Evolutionary conservation across 2,329 filamentous ascomycete genomes (phyloP), one percentile per base, ranked within the genome.

Genomic region (Capronia epimyces): DNA sequence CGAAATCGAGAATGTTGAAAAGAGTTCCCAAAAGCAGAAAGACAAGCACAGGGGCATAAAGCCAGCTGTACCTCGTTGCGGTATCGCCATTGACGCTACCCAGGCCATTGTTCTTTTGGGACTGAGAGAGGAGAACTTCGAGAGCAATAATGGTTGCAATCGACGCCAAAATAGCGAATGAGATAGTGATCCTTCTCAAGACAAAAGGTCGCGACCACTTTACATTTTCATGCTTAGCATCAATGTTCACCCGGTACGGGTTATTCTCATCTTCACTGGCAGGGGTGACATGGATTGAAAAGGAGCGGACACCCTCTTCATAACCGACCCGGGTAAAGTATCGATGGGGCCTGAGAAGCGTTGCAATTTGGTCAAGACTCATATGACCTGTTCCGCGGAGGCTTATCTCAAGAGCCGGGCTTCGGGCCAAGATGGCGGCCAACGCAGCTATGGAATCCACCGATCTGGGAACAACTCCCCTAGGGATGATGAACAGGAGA

Each of bases 11-110:
- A n/a, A 54, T 27, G 43, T 55, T 57, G 52, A 57, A 59, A 7
- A 56, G 43, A 3, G 56, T 57, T 15, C 51, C 54, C 15, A 57
- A 24, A 15, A 59, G 40, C n/a, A 59, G 25, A 25, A 59, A 52
- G 5, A 59, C 45, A 10, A 59, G 24, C 4, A 56, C 50, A 58
- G 49, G 64, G 9, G 64, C 56, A 29, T 65, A 66, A 6, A 55
- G 43, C 55, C 55, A 57, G n/a, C 45, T 49, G 29, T 57, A 57
- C 31, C 55, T 49, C 3, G 44, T 57, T n/a, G 43, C 40, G 21
- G 34, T 44, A n/a, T 46, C 21, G 12, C 42, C 45, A 7, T 42
- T 25, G 8, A 57, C 55, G 22, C 5, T 52, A 8, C 43, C 55
- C 12, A 57, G 45, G 24, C 55, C 55, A 16, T 55, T 31, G 22